These are phyloP conservation scores for Chaetomium cochliodes DNA, from an alignment of 495 filamentous ascomycete species.

Conservation along the genomic window DNA sequence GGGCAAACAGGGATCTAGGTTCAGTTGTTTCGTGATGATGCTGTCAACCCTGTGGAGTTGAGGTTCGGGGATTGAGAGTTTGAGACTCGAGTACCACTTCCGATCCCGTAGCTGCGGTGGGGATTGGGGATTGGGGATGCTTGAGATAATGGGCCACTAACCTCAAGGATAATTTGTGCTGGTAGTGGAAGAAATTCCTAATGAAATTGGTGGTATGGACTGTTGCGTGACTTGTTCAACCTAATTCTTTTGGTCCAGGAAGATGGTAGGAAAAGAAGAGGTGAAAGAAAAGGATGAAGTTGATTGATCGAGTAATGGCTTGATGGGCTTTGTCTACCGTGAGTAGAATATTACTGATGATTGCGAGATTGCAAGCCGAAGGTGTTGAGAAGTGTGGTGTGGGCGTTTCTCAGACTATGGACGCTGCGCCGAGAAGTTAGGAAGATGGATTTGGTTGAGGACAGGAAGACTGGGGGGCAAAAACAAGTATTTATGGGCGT, in stretches of 20 bases:
- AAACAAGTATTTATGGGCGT: not conserved
- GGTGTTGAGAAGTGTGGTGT: not conserved
- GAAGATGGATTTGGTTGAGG: not conserved
- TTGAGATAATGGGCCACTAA: not conserved
- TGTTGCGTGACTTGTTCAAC: not conserved
- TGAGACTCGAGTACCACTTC: not conserved
- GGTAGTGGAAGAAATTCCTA: not conserved
- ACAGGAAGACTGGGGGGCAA: not conserved
- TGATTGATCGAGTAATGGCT: not conserved
- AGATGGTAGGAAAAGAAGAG: not conserved
- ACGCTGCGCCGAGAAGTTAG: not conserved
- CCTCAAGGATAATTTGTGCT: not conserved
- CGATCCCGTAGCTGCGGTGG: too few relatives aligned
- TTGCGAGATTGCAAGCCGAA: not conserved
- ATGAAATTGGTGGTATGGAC: not conserved
- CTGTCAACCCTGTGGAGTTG: not conserved
- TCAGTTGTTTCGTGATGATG: not conserved
- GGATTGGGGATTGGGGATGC: not conserved
- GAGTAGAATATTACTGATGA: not conserved
- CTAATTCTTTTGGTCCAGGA: not conserved
- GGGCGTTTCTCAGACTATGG: not conserved
- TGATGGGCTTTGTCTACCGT: not conserved
- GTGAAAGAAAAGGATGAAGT: not conserved
- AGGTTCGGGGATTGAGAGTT: slow-evolving; percentile 12
- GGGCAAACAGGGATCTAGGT: not conserved